Base-by-base conservation (phyloP, 306 rosid genomes). In the Sophora flavescens region DNA sequence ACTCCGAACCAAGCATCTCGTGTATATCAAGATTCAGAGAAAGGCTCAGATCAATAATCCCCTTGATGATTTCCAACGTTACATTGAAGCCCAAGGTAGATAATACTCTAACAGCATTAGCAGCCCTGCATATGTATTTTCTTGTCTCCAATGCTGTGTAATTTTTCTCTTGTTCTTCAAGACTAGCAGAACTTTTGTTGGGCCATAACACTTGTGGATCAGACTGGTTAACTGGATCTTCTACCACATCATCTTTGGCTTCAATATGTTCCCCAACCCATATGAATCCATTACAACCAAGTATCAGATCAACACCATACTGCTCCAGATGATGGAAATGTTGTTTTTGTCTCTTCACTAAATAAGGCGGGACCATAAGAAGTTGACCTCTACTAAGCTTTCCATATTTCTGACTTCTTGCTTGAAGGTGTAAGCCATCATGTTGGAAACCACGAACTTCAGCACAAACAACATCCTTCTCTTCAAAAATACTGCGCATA, bases 341-440 rank as follows among this genome's bases (percentile, higher is more conserved):
- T 51, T 88, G 98, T 57, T 95, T 92, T 41, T 92, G 91, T 82
- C 93, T 90, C 93, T 92, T 95, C 76, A 92, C 92, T 63, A 92
- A 83, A 78, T 92, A 92, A 39, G 98, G 90, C 15, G 97, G 62
- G 33, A 90, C 87, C 8, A 82, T 83, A 12, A 95, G 88, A 82
- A 95, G 56, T 76, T 95, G 97, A 65, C 98, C 98, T 81, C 89
- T 89, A 68, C 78, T 88, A 70, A 92, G 97, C 96, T 95, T 95
- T 30, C 96, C 98, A 60, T 90, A 95, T 81, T 92, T 92, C 84
- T 88, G 93, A 76, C 98, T 95, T 87, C 98, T 85, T 77, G 98
- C 97, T 84, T 95, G 98, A 78, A 95, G 95, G 79, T 94, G 97
- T 75, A 94, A 82, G 51, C 99, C 97, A 75, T 95, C 97, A 53